Conservation (phyloP, 202 grass and related monocot genomes). For the Zizania palustris region DNA sequence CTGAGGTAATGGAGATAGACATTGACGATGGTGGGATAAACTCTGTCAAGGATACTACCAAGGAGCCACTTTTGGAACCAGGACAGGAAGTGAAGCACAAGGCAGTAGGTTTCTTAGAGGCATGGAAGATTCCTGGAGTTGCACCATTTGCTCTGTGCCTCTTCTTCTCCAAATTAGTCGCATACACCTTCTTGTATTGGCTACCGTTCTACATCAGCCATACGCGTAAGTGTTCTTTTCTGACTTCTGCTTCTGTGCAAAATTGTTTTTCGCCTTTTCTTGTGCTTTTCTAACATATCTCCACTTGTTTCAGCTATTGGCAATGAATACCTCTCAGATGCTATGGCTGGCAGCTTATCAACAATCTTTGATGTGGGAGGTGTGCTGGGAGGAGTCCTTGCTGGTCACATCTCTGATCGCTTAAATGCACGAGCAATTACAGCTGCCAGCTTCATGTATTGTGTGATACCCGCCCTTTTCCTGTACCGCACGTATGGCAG, state of each 20-base stretch:
- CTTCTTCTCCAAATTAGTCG: conserved; percentile 91
- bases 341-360: conserved; percentile 58
- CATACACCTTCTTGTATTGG: conserved; percentile 92
- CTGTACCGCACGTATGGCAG: conserved; percentile 62
- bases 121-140: conserved; percentile 83
- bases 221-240: conserved; percentile 59
- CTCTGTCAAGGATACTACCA: conserved; percentile 40
- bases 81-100: conserved; percentile 56
- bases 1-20: conserved; percentile 60
- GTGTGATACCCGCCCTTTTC: conserved; percentile 63
- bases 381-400: conserved; percentile 64
- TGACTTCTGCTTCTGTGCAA: not conserved
- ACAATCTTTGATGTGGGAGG: conserved; percentile 70
- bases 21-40: conserved; percentile 45
- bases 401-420: conserved; percentile 65
- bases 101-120: conserved; percentile 69
- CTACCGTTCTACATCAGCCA: conserved; percentile 94
- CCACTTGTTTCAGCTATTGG: conserved; percentile 55
- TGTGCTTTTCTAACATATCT: conserved; percentile 27
- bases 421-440: conserved; percentile 66
- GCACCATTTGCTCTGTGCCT: conserved; percentile 74
- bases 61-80: conserved; percentile 60
- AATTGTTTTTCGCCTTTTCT: not conserved
- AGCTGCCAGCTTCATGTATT: conserved; percentile 78
- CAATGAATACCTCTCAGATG: conserved; percentile 52